A percentile compares a stretch with the other conserved stretches of the same genome.
Conservation (phyloP, 1,284 basidiomycete genomes). For the Rugosomyces carneus region DNA sequence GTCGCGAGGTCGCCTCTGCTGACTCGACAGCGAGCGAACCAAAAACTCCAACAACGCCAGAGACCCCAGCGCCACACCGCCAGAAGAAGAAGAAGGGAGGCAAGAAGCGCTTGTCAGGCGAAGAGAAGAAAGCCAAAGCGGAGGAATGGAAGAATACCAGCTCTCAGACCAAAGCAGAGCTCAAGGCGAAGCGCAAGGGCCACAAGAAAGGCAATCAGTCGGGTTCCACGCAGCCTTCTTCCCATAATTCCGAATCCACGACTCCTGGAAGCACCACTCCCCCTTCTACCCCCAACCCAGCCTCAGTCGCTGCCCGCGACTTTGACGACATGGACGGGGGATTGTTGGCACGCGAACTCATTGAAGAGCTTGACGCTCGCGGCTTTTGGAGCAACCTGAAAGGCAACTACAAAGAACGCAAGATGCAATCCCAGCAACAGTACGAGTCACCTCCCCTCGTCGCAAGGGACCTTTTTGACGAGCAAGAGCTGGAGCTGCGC, state of each 20-base stretch:
- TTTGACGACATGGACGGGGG: constrained; percentile 4
- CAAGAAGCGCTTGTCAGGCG: not conserved
- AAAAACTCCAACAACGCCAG: not conserved
- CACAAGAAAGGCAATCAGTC: not conserved
- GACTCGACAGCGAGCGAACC: not conserved
- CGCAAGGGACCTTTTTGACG: not conserved
- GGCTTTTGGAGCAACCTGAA: not conserved
- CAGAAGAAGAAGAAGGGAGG: not conserved
- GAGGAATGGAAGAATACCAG: not conserved
- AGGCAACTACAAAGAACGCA: not conserved
- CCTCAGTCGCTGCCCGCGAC: not conserved
- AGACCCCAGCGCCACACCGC: not conserved
- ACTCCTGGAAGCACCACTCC: not conserved
- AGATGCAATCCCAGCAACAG: not conserved
- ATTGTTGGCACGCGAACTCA: constrained; percentile 2
- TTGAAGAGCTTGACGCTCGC: too few relatives aligned
- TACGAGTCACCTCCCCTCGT: not conserved
- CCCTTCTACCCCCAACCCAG: not conserved
- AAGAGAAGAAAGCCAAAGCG: constrained; percentile 1
- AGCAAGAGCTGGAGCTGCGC: not conserved
- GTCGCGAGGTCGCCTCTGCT: not conserved
- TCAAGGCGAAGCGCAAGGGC: constrained; percentile 1
- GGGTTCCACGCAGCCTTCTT: not conserved
- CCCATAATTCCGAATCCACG: not conserved
- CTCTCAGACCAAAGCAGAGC: not conserved